Conservation (phyloP, 2,329 filamentous ascomycete species). For the Lasiodiplodia gonubiensis region DNA sequence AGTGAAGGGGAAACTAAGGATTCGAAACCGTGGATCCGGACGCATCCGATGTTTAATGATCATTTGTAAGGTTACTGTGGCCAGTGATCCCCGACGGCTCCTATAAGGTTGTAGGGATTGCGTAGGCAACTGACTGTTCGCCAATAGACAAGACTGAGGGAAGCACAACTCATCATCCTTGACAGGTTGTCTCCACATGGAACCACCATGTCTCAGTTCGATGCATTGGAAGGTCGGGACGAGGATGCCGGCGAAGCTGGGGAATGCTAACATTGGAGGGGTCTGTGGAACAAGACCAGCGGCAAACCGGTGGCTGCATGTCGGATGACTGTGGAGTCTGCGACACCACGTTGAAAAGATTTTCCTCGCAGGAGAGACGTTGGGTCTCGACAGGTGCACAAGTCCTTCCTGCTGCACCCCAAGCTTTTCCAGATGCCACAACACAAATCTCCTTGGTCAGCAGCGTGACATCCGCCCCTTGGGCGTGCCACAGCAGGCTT, state of each 20-base stretch:
- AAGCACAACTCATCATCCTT: background rate
- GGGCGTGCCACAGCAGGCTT: slow-evolving; percentile 2
- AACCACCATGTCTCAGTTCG: background rate
- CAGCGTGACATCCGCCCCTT: slow-evolving; percentile 6
- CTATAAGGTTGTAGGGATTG: background rate
- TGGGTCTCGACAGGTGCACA: background rate
- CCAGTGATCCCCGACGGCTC: background rate
- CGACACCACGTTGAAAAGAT: slow-evolving; percentile 26
- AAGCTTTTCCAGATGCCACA: slow-evolving; percentile 16
- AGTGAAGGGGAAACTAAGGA: background rate
- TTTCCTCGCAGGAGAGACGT: slow-evolving; percentile 24
- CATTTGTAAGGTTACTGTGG: background rate
- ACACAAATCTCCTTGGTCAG: slow-evolving; percentile 15
- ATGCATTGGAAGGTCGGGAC: background rate
- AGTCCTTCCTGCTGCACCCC: slow-evolving; percentile 10
- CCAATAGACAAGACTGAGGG: background rate
- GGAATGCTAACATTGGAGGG: background rate
- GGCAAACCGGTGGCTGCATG: slow-evolving; percentile 2
- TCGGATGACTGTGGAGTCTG: slow-evolving; percentile 18
- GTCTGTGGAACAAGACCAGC: background rate
- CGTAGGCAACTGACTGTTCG: background rate
- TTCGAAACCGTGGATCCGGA: background rate
- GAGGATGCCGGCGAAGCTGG: background rate
- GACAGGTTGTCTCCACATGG: slow-evolving; percentile 5
- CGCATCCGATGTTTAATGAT: background rate